A percentile compares a stretch with the other conserved stretches of the same genome.
These are phyloP conservation scores for Pilaira anomala DNA, from an alignment of 192 early-diverging fungal species.

Conservation along the genomic window DNA sequence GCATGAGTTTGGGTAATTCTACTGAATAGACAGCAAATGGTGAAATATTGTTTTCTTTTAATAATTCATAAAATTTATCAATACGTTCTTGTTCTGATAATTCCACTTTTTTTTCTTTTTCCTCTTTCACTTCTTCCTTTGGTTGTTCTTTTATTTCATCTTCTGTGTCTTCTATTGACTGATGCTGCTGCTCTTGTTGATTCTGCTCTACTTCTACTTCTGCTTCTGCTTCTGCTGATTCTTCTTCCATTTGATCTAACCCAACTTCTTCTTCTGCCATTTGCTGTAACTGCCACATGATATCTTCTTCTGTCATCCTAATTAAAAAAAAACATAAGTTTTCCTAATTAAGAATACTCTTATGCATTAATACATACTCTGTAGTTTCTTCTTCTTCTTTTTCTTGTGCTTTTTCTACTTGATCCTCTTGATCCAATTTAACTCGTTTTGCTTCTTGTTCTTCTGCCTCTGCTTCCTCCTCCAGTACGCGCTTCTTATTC, in stretches of 20 bases:
- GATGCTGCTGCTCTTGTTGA: neutral
- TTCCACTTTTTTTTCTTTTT: constrained; percentile 21
- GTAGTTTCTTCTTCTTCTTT: constrained; percentile 23
- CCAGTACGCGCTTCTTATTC: constrained; percentile 15
- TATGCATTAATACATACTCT: constrained; percentile 26
- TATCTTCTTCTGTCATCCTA: constrained; percentile 65
- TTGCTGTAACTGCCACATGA: constrained; percentile 54
- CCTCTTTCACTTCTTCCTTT: constrained; percentile 27
- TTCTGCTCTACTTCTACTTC: constrained; percentile 7
- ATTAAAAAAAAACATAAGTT: neutral
- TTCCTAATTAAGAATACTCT: neutral
- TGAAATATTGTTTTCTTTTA: constrained; percentile 67
- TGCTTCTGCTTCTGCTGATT: neutral
- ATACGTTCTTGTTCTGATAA: constrained; percentile 39
- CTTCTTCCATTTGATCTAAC: neutral
- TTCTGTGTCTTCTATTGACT: constrained; percentile 26
- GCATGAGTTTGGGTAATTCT: constrained; percentile 62
- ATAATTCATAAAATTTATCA: constrained; percentile 46
- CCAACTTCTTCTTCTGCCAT: constrained; percentile 36
- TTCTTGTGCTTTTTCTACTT: constrained; percentile 4
- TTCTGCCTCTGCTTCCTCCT: constrained; percentile 25
- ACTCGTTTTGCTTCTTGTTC: neutral
- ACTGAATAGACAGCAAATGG: constrained; percentile 76
- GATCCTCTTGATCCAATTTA: constrained; percentile 10
- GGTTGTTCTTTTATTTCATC: constrained; percentile 20